Conservation (phyloP, 768 basidiomycete genomes). For the Cubamyces sp. region DNA sequence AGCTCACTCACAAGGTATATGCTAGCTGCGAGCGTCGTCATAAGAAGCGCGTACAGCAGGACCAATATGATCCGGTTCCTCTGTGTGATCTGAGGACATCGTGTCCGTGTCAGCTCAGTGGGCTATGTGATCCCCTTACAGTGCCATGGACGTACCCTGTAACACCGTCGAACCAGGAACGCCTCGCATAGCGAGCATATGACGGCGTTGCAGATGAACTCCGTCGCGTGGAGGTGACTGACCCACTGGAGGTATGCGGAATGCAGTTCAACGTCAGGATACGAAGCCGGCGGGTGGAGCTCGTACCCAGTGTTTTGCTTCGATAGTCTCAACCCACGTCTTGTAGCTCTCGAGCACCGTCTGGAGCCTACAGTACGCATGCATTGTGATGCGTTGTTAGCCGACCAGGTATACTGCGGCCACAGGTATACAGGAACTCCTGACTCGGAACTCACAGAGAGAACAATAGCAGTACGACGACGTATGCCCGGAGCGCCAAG, state of each 20-base stretch:
- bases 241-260: constrained; percentile 29
- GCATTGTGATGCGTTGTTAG: too few species aligned
- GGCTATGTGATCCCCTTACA: background rate
- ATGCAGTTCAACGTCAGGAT: background rate
- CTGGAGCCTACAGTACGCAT: constrained; percentile 27
- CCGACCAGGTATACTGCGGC: too few species aligned
- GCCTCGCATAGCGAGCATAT: constrained; percentile 51
- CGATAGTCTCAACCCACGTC: constrained; percentile 32
- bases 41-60: constrained; percentile 39
- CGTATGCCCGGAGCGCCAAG: constrained; percentile 45
- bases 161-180: constrained; percentile 54
- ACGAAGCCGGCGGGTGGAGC: background rate
- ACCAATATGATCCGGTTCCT: constrained; percentile 42
- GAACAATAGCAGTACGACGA: constrained; percentile 42
- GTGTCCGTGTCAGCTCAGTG: background rate
- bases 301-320: constrained; percentile 28
- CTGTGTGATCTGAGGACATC: constrained; percentile 43
- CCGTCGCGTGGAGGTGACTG: constrained; percentile 47
- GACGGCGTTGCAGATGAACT: constrained; percentile 52
- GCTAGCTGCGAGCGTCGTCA: constrained; percentile 43
- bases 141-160: constrained; percentile 44
- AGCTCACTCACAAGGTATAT: constrained; percentile 40
- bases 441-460: constrained; percentile 47
- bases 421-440: too few species aligned
- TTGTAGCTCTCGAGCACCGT: constrained; percentile 34